Evolutionary conservation across 441 rosid species (phyloP), one percentile per base, ranked within the genome.

Genomic region (Syzygium syzygioides): DNA sequence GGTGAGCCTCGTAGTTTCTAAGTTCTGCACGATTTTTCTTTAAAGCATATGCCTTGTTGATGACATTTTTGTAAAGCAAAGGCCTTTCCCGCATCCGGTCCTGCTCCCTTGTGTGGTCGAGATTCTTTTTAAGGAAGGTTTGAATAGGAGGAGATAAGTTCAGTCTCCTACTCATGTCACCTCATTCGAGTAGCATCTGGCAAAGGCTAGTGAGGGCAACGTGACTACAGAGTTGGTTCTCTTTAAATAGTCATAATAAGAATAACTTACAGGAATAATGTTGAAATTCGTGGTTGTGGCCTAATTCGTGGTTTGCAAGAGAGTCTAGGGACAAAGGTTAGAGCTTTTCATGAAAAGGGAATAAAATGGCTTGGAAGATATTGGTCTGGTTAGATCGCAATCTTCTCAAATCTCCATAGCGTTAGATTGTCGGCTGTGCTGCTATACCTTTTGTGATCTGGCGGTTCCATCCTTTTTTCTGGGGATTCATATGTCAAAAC

Each of bases 1-100:
- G 96, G 97, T 94, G 85, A 87, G 79, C 76, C 7, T 53, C 17
- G 50, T 41, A 1, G 18, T 76, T 76, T 23, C 18, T 37, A 1
- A 37, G 50, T 71, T 71, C 37, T 71, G 50, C 80, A 12, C 25
- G 50, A 25, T 23, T 14, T 5, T 85, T 56, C 7, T 25, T 19
- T 19, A 19, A 48, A n/a, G 3, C 68, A 76, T 79, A 19, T 71
- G 2, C 83, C 52, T 0, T 23, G 52, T 41, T 4, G 52, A 23
- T 23, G 83, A 23, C 28, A 41, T 23, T 37, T 6, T 41, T 76
- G 12, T 12, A 2, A 2, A 25, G n/a, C 83, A 76, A 76, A 76
- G 1, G 83, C n/a, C 13, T 76, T 76, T 76, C n/a, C 83, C 4
- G 18, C 10, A 0, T 37, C 83, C 18, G 3, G 83, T 76, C 83